phyloP scores from a whole-genome alignment of 1,139 yeast species.

The Meyerozyma elateridarum region DNA sequence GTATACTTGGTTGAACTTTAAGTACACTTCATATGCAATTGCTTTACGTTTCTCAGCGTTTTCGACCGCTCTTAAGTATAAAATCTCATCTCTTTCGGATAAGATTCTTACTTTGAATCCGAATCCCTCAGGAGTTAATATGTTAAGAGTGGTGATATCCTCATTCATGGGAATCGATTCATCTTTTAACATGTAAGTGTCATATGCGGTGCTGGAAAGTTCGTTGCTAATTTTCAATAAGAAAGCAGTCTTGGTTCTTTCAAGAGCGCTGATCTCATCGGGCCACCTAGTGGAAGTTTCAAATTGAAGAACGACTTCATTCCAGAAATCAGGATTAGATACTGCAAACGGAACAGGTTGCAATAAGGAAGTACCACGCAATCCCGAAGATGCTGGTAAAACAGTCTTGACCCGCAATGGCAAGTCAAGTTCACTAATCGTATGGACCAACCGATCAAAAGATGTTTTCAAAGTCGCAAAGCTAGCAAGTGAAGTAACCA shows the following conservation, averaged over 20 bases:
- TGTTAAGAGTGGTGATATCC: constrained; percentile 52
- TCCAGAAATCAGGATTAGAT: constrained; percentile 75
- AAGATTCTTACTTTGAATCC: constrained; percentile 73
- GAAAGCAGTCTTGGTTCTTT: constrained; percentile 87
- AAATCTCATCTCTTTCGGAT: constrained; percentile 75
- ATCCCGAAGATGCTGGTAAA: constrained; percentile 64
- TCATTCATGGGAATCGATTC: constrained; percentile 63
- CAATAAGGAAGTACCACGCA: constrained; percentile 68
- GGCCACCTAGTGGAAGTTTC: constrained; percentile 96
- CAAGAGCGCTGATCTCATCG: constrained; percentile 78
- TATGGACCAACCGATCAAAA: constrained; percentile 61
- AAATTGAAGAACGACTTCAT: constrained; percentile 77
- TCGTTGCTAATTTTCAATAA: constrained; percentile 68
- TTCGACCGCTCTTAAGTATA: constrained; percentile 65
- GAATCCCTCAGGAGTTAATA: constrained; percentile 82
- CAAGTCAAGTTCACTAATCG: constrained; percentile 48
- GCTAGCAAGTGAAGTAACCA: constrained; percentile 45
- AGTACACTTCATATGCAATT: constrained; percentile 56
- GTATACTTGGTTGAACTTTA: constrained; percentile 64
- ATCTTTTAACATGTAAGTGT: constrained; percentile 57
- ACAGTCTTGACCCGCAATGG: constrained; percentile 74
- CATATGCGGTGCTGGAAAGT: constrained; percentile 47
- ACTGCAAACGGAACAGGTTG: constrained; percentile 82
- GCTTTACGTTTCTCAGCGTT: constrained; percentile 56
- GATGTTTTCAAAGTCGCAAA: constrained; percentile 58